Evolutionary conservation across 2,329 filamentous ascomycete species (phyloP).

Genomic region (Venturia oleaginea): DNA sequence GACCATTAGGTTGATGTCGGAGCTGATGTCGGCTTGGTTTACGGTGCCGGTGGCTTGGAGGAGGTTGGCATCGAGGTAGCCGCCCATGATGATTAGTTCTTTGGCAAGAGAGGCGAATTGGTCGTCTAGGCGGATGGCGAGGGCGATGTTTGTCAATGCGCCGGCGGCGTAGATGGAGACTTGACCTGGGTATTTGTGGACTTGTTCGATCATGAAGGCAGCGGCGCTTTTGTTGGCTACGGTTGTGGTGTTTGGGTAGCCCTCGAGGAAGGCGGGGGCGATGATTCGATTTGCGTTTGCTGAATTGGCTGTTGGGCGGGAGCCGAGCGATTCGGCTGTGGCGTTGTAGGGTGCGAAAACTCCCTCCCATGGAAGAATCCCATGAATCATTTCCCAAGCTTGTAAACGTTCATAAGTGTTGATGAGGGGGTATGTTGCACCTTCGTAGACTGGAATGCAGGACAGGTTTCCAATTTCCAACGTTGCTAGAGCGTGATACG

Average conservation of each 20-base stretch:
- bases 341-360: slow-evolving; percentile 36
- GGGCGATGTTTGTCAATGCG: slow-evolving; percentile 41
- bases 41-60: slow-evolving; percentile 22
- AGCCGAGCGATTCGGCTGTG: slow-evolving; percentile 33
- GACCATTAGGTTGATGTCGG: slow-evolving; percentile 42
- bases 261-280: slow-evolving; percentile 35
- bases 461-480: slow-evolving; percentile 38
- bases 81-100: slow-evolving; percentile 43
- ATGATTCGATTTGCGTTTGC: slow-evolving; percentile 35
- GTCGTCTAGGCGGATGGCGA: slow-evolving; percentile 38
- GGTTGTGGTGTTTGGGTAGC: slow-evolving; percentile 37
- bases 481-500: slow-evolving; percentile 38
- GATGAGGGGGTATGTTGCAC: slow-evolving; percentile 38
- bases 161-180: slow-evolving; percentile 41
- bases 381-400: slow-evolving; percentile 37
- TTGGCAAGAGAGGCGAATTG: slow-evolving; percentile 38
- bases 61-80: slow-evolving; percentile 35
- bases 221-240: slow-evolving; percentile 32
- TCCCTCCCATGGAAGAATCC: slow-evolving; percentile 37
- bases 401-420: slow-evolving; percentile 37
- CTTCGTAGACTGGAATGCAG: slow-evolving; percentile 41
- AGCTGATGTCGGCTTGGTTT: slow-evolving; percentile 22
- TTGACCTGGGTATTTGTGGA: slow-evolving; percentile 41
- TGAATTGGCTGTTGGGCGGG: slow-evolving; percentile 33
- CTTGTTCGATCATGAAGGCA: slow-evolving; percentile 36